Evolutionary conservation across 495 filamentous ascomycete species (phyloP), one percentile per base, ranked within the genome.

Genomic region (Penicillium longicatenatum): DNA sequence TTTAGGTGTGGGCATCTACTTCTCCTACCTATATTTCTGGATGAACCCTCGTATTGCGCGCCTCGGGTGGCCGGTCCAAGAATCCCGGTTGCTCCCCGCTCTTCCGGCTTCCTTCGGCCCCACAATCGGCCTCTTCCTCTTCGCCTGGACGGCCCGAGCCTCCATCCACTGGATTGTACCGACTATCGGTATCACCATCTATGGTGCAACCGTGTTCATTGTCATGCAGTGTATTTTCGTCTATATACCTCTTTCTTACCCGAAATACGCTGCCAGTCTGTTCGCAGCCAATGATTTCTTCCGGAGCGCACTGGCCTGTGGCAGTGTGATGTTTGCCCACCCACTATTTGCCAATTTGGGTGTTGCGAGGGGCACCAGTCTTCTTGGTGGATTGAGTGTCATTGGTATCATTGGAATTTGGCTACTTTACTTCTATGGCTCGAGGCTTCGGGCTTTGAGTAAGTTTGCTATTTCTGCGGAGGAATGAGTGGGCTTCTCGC

Each of bases 211-310:
- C 0, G 74, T 62, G 16, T 83, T 82, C 62, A 66, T 81, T 47
- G 61, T 83, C 35, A 80, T 86, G 71, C 84, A 87, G 67, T 86
- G 83, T 70, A 74, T 88, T 52, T 88, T 89, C 68, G 65, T 87
- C 19, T 87, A 88, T 67, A 74, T 89, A 20, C 82, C 85, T 1
- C 59, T 87, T 1, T 75, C 72, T 2, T 88, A 88, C 62, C 85
- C 85, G 19, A 76, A 80, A 60, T 88, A 88, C 59, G 82, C 84
- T 7, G 84, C 86, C 1, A 75, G 69, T 46, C 62, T 88, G 54
- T 86, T 88, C 57, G 84, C 85, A 2, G 80, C 79, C 9, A 88
- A 87, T 70, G 83, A 86, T 65, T 80, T 84, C 66, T 77, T 80
- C 52, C 73, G 84, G 47, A 77, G 71, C 39, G 72, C 77, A 0